Percentiles rank a stretch among this genome's conserved stretches.
phyloP scores from a whole-genome alignment of 2,329 filamentous ascomycete genomes.

The Microcyclosporella mali region DNA sequence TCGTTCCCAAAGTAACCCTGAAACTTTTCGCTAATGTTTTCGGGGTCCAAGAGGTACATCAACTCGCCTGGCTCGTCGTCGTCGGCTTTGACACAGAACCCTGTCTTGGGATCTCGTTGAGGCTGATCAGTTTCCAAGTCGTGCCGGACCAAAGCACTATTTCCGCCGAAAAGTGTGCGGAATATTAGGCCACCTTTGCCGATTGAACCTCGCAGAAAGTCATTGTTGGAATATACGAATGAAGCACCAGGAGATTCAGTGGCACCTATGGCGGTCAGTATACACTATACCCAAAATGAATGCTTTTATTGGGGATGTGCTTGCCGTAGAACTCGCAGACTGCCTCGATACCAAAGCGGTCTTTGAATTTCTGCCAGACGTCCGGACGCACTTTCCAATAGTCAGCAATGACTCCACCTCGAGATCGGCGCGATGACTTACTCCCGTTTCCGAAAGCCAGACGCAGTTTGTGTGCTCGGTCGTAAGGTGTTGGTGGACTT shows the following conservation, averaged over 20 bases:
- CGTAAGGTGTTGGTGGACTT: conserved; percentile 58
- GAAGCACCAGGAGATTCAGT: conserved; percentile 55
- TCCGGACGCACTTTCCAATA: conserved; percentile 79
- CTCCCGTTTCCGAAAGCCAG: conserved; percentile 75
- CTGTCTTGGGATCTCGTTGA: conserved; percentile 60
- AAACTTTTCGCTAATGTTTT: conserved; percentile 59
- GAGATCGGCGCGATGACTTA: no score
- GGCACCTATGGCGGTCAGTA: conserved; percentile 12
- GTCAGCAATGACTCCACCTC: no score
- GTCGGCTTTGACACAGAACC: conserved; percentile 57
- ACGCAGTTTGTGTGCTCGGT: conserved; percentile 66
- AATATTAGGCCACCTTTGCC: conserved; percentile 64
- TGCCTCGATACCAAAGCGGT: conserved; percentile 51
- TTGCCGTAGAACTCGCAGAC: conserved; percentile 34
- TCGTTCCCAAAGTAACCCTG: conserved; percentile 77
- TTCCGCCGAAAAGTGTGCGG: conserved; percentile 47
- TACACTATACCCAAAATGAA: neutral
- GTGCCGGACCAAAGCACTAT: conserved; percentile 58
- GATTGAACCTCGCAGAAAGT: conserved; percentile 68
- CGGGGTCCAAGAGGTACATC: conserved; percentile 61
- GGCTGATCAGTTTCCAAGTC: conserved; percentile 67
- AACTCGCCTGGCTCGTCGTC: conserved; percentile 67
- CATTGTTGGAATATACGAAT: conserved; percentile 69
- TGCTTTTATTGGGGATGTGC: neutral
- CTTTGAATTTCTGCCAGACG: conserved; percentile 70